phyloP scores from a whole-genome alignment of 352 stramenopile genomes.

The Globisporangium emineosum region DNA sequence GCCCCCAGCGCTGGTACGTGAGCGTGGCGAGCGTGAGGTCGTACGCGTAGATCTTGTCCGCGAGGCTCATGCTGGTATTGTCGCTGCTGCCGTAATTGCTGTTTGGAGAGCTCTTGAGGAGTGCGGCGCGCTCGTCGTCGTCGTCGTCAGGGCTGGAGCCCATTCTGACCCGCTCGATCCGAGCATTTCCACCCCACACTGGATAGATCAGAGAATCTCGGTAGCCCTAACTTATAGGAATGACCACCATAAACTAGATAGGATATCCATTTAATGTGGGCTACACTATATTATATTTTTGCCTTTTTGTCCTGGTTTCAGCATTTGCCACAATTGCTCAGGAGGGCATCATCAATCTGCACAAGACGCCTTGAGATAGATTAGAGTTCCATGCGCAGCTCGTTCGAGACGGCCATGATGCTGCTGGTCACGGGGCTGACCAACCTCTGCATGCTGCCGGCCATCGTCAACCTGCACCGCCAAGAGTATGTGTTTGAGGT shows the following conservation, averaged over 20 bases:
- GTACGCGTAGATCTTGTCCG: conserved; percentile 62
- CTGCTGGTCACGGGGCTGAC: conserved; percentile 68
- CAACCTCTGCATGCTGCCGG: conserved; percentile 79
- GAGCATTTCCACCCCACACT: neutral
- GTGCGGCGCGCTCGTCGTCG: conserved; percentile 10
- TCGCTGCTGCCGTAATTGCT: neutral
- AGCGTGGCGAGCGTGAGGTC: conserved; percentile 73
- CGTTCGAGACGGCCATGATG: conserved; percentile 69
- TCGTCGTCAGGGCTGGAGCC: neutral
- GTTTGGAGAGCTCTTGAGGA: conserved; percentile 10
- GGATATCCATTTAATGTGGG: neutral
- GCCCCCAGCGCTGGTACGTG: conserved; percentile 65
- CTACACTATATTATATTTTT: neutral
- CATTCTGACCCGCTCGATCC: conserved; percentile 1
- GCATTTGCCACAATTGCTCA: neutral
- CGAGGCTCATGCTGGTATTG: conserved; percentile 40
- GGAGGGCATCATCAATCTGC: neutral
- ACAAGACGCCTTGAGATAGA: neutral
- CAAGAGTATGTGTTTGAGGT: conserved; percentile 76
- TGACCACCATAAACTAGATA: neutral
- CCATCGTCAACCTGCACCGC: conserved; percentile 52
- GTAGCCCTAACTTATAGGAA: neutral
- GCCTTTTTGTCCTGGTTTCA: neutral
- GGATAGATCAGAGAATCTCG: neutral
- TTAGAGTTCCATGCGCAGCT: conserved; percentile 37